A percentile compares a stretch with the other conserved stretches of the same genome.
These are phyloP conservation scores for Erigeron canadensis DNA, from an alignment of 129 eudicot species.

Conservation along the genomic window DNA sequence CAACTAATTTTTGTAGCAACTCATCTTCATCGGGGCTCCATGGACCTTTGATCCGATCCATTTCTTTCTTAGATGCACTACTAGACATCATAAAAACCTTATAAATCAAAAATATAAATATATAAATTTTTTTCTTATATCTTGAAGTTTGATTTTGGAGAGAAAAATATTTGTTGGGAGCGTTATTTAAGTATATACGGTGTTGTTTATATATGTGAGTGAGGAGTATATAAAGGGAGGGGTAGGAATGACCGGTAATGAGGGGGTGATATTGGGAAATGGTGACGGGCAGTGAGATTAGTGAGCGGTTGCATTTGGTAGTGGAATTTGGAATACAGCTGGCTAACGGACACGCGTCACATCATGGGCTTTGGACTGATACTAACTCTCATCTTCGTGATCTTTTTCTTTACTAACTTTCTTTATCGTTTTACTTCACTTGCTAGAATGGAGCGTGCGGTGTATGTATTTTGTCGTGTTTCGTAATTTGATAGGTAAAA, in stretches of 20 bases:
- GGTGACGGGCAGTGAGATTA: constrained; percentile 34
- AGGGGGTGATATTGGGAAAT: constrained; percentile 35
- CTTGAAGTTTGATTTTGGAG: constrained; percentile 10
- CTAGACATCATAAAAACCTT: constrained; percentile 15
- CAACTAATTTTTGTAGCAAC: constrained; percentile 52
- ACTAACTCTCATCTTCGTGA: constrained; percentile 32
- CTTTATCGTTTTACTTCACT: constrained; percentile 11
- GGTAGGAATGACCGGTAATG: constrained; percentile 45
- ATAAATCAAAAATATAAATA: no score
- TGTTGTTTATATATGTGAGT: constrained; percentile 31
- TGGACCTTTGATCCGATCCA: constrained; percentile 95
- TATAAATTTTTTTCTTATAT: neutral
- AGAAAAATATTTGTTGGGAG: constrained; percentile 22
- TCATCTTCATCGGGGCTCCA: constrained; percentile 96
- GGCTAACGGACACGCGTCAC: constrained; percentile 83
- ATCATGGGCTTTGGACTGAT: constrained; percentile 44
- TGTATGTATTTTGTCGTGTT: constrained; percentile 23
- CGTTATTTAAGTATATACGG: neutral
- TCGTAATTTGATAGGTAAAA: neutral
- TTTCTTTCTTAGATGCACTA: constrained; percentile 23
- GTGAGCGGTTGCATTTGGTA: constrained; percentile 61
- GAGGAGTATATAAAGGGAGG: constrained; percentile 25
- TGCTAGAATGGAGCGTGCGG: constrained; percentile 13
- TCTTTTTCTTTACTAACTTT: constrained; percentile 23
- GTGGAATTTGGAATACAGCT: constrained; percentile 73